These are phyloP conservation scores for Boletus vinaceobasis DNA, from an alignment of 768 basidiomycete species.

Conservation along the genomic window DNA sequence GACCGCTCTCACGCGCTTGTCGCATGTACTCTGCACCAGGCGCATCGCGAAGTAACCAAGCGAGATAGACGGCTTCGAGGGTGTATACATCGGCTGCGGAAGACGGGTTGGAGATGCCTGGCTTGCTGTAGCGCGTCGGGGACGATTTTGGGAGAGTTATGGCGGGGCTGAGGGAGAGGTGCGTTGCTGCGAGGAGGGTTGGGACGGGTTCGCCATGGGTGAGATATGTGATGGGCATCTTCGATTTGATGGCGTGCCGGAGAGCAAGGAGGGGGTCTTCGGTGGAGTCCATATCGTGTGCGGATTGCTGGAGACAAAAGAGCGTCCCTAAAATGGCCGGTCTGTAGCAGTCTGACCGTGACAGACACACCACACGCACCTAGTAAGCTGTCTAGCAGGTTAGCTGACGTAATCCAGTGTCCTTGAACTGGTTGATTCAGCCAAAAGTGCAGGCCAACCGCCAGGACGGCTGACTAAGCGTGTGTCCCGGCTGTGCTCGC, in stretches of 20 bases:
- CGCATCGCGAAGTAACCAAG: conserved; percentile 73
- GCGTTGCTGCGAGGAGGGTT: conserved; percentile 56
- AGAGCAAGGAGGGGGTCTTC: conserved; percentile 56
- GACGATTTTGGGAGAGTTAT: conserved; percentile 64
- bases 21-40: conserved; percentile 86
- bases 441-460: too few relatives aligned
- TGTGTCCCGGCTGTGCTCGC: too few relatives aligned
- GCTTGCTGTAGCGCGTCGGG: conserved; percentile 76
- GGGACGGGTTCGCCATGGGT: conserved; percentile 34
- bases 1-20: conserved; percentile 70
- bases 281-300: not conserved
- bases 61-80: conserved; percentile 79
- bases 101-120: conserved; percentile 38
- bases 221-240: conserved; percentile 48
- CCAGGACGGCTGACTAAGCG: too few relatives aligned
- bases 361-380: too few relatives aligned
- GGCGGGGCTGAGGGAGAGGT: conserved; percentile 55
- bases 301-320: not conserved
- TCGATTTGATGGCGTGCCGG: conserved; percentile 59
- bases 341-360: too few relatives aligned
- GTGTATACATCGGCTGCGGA: conserved; percentile 58
- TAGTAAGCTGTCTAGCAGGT: too few relatives aligned
- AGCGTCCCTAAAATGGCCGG: too few relatives aligned
- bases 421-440: too few relatives aligned
- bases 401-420: too few relatives aligned